Conservation (phyloP, 2,329 filamentous ascomycete genomes). For the Fonsecaea multimorphosa region DNA sequence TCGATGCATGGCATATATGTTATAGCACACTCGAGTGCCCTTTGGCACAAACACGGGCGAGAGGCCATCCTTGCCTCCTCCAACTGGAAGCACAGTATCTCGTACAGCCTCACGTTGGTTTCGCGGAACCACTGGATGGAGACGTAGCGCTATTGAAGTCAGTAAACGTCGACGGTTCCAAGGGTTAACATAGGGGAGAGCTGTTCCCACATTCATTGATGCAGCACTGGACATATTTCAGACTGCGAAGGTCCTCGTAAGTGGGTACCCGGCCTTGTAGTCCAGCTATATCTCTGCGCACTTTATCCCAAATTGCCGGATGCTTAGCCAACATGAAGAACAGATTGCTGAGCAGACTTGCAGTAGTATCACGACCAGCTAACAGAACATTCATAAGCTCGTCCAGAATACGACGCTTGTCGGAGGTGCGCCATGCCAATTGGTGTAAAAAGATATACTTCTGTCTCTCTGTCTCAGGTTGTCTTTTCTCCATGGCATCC, state of each 20-base stretch:
- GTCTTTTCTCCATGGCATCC: too few species aligned
- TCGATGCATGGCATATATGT: constrained; percentile 48
- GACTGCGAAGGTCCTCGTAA: constrained; percentile 27
- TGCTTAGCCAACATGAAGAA: too few species aligned
- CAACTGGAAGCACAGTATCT: constrained; percentile 54
- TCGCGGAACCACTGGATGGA: constrained; percentile 48
- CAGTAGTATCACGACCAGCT: too few species aligned
- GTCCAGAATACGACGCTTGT: too few species aligned
- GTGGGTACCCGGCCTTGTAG: constrained; percentile 28
- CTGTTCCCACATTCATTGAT: constrained; percentile 37
- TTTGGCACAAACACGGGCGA: constrained; percentile 57
- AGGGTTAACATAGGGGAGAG: too few species aligned
- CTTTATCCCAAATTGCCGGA: constrained; percentile 52
- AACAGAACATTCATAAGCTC: too few species aligned
- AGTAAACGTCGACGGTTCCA: too few species aligned
- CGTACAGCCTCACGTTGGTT: constrained; percentile 49
- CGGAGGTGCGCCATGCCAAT: too few species aligned
- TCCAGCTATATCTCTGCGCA: constrained; percentile 46
- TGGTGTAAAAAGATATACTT: too few species aligned
- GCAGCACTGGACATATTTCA: constrained; percentile 36
- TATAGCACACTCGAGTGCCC: constrained; percentile 52
- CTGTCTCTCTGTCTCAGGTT: too few species aligned
- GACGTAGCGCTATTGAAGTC: constrained; percentile 48
- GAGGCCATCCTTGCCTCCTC: constrained; percentile 55
- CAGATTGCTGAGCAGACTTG: too few species aligned